A percentile compares a stretch with the other conserved stretches of the same genome.
These are phyloP conservation scores for Selaginella tamariscina DNA, from an alignment of 75 land plant species.

Conservation along the genomic window DNA sequence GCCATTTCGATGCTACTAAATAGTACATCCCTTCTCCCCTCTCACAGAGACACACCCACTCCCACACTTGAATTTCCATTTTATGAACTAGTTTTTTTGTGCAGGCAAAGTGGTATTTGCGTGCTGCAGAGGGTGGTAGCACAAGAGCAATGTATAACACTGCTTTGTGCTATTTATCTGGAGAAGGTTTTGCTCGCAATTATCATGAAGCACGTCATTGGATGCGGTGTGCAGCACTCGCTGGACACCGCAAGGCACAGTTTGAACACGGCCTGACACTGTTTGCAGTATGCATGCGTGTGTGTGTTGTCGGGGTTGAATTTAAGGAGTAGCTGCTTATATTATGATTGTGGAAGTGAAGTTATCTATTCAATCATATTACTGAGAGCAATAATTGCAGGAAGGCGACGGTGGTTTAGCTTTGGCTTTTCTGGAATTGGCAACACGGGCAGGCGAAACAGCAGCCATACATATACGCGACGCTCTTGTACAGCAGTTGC, in stretches of 20 bases:
- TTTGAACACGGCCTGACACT: conserved; percentile 72
- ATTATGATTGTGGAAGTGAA: too few relatives aligned
- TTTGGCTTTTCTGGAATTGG: conserved; percentile 69
- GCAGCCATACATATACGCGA: conserved; percentile 58
- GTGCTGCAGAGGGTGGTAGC: conserved; percentile 84
- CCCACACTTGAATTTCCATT: neutral
- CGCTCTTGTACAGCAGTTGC: conserved; percentile 44
- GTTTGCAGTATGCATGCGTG: conserved; percentile 41
- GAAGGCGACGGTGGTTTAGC: conserved; percentile 55
- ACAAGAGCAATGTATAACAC: conserved; percentile 78
- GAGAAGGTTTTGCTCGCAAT: conserved; percentile 46
- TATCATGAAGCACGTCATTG: conserved; percentile 47
- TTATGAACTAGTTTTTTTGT: neutral
- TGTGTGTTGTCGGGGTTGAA: neutral
- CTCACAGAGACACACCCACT: too few relatives aligned
- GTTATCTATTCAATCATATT: too few relatives aligned
- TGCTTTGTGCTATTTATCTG: conserved; percentile 52
- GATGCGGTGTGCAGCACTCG: conserved; percentile 75
- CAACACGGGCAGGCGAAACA: conserved; percentile 69
- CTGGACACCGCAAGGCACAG: conserved; percentile 76
- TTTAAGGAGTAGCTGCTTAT: neutral
- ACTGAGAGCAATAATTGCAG: conserved; percentile 33
- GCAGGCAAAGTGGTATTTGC: conserved; percentile 73
- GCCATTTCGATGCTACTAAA: too few relatives aligned
- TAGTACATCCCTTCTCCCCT: too few relatives aligned